Conservation (phyloP, 495 filamentous ascomycete species). For the Neurospora tetrasperma region DNA sequence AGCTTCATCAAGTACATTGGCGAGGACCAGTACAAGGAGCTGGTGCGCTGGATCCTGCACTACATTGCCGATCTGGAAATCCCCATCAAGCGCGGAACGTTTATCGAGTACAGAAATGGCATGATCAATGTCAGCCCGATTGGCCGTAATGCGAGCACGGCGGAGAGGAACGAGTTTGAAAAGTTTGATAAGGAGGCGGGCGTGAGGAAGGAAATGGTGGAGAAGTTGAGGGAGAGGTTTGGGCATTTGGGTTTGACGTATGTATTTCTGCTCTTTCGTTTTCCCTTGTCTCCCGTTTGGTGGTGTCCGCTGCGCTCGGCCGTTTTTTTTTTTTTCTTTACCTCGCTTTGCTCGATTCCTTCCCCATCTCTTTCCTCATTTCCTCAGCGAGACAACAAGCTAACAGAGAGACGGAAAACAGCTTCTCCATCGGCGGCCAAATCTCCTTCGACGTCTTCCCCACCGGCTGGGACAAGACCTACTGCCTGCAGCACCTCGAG, state of each 20-base stretch:
- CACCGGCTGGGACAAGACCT: constrained; percentile 97
- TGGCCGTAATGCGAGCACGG: constrained; percentile 75
- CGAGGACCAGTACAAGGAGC: constrained; percentile 81
- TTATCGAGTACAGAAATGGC: constrained; percentile 92
- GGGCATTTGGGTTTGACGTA: constrained; percentile 75
- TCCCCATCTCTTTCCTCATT: neutral
- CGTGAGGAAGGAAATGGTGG: constrained; percentile 62
- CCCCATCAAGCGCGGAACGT: constrained; percentile 89
- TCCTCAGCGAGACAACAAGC: neutral
- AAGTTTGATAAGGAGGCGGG: constrained; percentile 66
- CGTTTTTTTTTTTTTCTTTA: neutral
- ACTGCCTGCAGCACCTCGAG: constrained; percentile 80
- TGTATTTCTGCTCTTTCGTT: constrained; percentile 21
- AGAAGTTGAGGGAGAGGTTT: constrained; percentile 68
- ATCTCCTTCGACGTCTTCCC: constrained; percentile 99
- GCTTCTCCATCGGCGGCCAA: constrained; percentile 88
- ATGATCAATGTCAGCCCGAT: constrained; percentile 94
- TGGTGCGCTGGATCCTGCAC: constrained; percentile 76
- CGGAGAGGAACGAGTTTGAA: constrained; percentile 73
- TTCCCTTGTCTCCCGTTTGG: neutral
- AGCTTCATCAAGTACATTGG: constrained; percentile 90
- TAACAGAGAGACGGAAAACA: constrained; percentile 19
- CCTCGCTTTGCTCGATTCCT: neutral
- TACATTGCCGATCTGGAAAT: constrained; percentile 82
- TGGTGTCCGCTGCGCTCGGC: neutral